Conservation (phyloP, 441 rosid species). For the Arabidopsis hybrid region DNA sequence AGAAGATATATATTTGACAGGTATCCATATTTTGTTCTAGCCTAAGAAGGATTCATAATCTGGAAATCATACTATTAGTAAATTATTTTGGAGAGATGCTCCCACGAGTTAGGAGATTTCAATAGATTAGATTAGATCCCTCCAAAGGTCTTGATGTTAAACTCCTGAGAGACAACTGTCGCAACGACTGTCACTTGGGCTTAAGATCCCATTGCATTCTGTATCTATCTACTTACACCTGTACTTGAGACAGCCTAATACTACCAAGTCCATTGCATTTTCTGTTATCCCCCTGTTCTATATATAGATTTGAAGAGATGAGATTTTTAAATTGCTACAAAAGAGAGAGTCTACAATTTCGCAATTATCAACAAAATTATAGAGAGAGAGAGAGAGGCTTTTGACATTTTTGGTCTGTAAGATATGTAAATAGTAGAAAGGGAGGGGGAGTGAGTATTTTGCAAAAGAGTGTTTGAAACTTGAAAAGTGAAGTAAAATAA, state of each 20-base stretch:
- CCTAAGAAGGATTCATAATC: background rate
- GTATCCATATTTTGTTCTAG: slow-evolving; percentile 5
- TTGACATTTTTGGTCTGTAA: slow-evolving; percentile 24
- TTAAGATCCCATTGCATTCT: slow-evolving; percentile 9
- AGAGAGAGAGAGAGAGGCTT: background rate
- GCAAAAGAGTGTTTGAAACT: background rate
- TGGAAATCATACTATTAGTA: background rate
- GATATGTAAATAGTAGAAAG: background rate
- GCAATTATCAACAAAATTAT: slow-evolving; percentile 13
- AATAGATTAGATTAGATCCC: slow-evolving; percentile 20
- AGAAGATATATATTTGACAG: background rate
- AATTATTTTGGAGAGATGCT: slow-evolving; percentile 8
- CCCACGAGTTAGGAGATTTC: slow-evolving; percentile 29
- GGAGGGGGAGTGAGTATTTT: background rate
- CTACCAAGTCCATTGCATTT: slow-evolving; percentile 31
- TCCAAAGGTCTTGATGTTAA: background rate
- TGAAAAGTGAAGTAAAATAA: slow-evolving; percentile 2
- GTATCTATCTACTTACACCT: slow-evolving; percentile 22
- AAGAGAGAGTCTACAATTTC: slow-evolving; percentile 15
- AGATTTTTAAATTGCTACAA: background rate
- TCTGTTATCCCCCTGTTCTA: background rate
- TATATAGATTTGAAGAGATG: background rate
- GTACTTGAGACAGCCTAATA: background rate
- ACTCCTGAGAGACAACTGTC: slow-evolving; percentile 27
- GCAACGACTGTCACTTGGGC: slow-evolving; percentile 27